A percentile compares a stretch with the other conserved stretches of the same genome.
Conservation (phyloP, 2,329 filamentous ascomycete genomes). For the Epichloe baconii region DNA sequence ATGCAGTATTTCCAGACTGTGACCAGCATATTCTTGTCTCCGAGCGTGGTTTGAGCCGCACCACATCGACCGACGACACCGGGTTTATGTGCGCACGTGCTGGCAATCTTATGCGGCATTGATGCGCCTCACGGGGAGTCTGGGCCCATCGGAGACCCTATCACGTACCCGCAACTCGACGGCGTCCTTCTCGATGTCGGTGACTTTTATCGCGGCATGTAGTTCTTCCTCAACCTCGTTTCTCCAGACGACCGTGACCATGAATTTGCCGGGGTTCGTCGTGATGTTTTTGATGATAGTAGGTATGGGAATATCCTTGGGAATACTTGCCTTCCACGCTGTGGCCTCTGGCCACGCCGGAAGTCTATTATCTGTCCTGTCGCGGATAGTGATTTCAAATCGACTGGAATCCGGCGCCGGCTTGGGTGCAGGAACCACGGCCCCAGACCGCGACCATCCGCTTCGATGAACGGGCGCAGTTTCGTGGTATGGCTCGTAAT, state of each 20-base stretch:
- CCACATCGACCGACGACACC: background rate
- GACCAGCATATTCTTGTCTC: background rate
- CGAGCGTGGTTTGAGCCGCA: background rate
- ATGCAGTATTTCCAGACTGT: background rate
- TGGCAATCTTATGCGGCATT: background rate
- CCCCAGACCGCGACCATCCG: background rate
- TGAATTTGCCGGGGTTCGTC: background rate
- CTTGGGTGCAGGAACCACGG: background rate
- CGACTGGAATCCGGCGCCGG: background rate
- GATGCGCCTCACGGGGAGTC: background rate
- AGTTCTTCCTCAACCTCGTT: background rate
- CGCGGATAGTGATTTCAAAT: background rate
- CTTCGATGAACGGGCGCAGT: background rate
- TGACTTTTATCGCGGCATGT: background rate
- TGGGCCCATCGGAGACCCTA: background rate
- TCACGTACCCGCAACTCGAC: background rate
- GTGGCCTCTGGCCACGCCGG: background rate
- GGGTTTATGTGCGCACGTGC: too few species aligned
- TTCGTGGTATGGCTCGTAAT: background rate
- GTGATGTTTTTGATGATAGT: background rate
- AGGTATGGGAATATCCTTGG: background rate
- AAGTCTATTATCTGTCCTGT: slow-evolving; percentile 1
- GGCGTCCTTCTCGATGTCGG: background rate
- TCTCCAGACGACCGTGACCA: background rate
- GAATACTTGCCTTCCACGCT: background rate